phyloP scores from a whole-genome alignment of 2,329 filamentous ascomycete species.

The Fusarium sp. region DNA sequence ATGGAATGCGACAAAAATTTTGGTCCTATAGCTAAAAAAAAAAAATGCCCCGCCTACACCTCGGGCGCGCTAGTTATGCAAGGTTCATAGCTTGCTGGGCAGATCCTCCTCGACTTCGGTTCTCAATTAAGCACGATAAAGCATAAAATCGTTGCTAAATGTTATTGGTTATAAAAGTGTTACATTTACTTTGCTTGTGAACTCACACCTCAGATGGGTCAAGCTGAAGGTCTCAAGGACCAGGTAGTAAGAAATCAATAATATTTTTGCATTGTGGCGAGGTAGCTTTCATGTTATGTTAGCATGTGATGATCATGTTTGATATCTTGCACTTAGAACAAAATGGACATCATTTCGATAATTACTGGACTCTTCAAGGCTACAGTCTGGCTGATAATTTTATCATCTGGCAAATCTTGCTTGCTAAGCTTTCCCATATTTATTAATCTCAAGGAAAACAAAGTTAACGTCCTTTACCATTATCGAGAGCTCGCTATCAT shows the following conservation, averaged over 20 bases:
- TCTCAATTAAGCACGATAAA: not conserved
- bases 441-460: no score
- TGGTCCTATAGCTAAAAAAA: slow-evolving; percentile 20
- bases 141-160: no score
- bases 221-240: no score
- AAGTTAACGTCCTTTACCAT: not conserved
- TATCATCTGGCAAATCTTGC: no score
- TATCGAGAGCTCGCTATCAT: no score
- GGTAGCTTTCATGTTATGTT: not conserved
- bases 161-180: no score
- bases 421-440: no score
- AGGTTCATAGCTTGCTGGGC: not conserved
- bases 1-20: slow-evolving; percentile 47
- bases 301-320: not conserved
- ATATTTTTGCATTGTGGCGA: not conserved
- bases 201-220: no score
- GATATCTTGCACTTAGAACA: not conserved
- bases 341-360: not conserved
- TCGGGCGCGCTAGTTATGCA: slow-evolving; percentile 38
- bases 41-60: slow-evolving; percentile 40
- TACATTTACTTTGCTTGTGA: no score
- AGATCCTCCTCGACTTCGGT: no score
- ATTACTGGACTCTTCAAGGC: not conserved
- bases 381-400: no score
- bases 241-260: not conserved